A percentile compares a stretch with the other conserved stretches of the same genome.
Conservation (phyloP, 306 rosid species). For the Benincasa hispida region DNA sequence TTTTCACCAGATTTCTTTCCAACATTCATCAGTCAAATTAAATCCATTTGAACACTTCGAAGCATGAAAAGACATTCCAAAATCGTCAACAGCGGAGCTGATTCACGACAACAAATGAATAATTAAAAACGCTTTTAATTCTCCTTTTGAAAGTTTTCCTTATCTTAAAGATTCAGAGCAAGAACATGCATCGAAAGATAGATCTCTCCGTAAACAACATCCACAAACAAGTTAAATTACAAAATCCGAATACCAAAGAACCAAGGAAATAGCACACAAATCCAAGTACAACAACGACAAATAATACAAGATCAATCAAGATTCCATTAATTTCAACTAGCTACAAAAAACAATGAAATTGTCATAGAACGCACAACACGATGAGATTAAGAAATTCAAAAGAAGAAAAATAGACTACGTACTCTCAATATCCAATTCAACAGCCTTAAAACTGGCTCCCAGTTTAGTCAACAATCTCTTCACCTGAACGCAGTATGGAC, state of each 20-base stretch:
- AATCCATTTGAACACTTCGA: neutral
- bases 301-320: neutral
- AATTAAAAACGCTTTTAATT: neutral
- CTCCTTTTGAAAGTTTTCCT: neutral
- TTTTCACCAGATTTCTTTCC: neutral
- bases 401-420: neutral
- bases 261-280: neutral
- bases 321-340: neutral
- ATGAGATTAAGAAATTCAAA: neutral
- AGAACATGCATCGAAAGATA: neutral
- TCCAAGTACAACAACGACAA: neutral
- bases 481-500: conserved; percentile 50
- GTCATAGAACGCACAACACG: neutral
- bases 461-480: conserved; percentile 39
- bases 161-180: neutral
- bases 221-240: neutral
- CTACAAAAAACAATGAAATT: neutral
- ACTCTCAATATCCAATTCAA: conserved; percentile 61
- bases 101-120: neutral
- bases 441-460: conserved; percentile 34
- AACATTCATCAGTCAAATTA: neutral
- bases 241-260: neutral
- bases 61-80: neutral
- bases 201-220: neutral
- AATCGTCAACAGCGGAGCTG: neutral